A percentile compares a stretch with the other conserved stretches of the same genome.
Conservation (phyloP, 2,329 filamentous ascomycete genomes). For the Drechslerella dactyloides region DNA sequence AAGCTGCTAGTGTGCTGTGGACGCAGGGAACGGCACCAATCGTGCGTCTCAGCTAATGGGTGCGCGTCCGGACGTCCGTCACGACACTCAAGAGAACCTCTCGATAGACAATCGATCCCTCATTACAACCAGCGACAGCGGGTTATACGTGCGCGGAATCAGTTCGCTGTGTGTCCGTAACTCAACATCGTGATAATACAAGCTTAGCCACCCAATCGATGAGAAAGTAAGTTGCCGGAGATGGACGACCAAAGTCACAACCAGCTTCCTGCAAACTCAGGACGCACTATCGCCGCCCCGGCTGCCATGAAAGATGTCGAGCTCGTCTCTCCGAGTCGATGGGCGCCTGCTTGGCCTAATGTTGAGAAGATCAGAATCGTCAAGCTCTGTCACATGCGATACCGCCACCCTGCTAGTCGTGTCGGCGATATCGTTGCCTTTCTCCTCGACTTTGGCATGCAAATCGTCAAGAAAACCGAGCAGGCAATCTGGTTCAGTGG, state of each 20-base stretch:
- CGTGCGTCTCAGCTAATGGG: no score
- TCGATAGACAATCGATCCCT: no score
- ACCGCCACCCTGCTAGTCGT: constrained; percentile 61
- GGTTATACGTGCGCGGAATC: no score
- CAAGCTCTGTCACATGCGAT: constrained; percentile 64
- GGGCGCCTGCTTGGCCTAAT: neutral
- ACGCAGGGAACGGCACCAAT: no score
- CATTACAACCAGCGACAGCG: no score
- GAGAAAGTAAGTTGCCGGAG: neutral
- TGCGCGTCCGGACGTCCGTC: no score
- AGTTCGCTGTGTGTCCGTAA: no score
- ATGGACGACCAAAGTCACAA: neutral
- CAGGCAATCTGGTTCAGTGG: constrained; percentile 59
- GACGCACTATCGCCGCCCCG: constrained; percentile 13
- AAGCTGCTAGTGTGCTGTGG: no score
- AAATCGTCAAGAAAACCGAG: constrained; percentile 58
- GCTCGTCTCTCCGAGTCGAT: constrained; percentile 20
- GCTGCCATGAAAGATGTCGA: constrained; percentile 31
- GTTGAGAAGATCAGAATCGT: constrained; percentile 61
- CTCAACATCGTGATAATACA: no score
- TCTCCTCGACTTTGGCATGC: constrained; percentile 59
- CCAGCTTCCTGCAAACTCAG: constrained; percentile 25
- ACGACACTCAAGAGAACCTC: no score
- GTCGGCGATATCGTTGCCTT: constrained; percentile 52
- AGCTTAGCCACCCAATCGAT: no score